A percentile compares a stretch with the other conserved stretches of the same genome.
phyloP scores from a whole-genome alignment of 306 rosid species.

The Gynostemma pentaphyllum region DNA sequence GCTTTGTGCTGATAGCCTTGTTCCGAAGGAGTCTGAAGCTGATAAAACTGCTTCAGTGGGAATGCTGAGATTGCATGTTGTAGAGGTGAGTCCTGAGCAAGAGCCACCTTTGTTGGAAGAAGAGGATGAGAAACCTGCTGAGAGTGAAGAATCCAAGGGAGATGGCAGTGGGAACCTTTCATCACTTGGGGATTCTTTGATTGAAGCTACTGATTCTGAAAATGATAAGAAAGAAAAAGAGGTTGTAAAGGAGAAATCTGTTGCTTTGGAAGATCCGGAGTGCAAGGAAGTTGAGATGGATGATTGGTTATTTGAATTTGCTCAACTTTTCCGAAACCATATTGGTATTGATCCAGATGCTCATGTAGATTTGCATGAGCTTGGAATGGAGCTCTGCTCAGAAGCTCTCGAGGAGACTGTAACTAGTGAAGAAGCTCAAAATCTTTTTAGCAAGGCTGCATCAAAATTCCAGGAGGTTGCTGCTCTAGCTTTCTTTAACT shows the following conservation, averaged over 20 bases:
- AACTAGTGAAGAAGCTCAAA: slow-evolving; percentile 92
- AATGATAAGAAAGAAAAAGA: slow-evolving; percentile 48
- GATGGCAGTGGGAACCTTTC: slow-evolving; percentile 66
- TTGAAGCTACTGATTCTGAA: slow-evolving; percentile 43
- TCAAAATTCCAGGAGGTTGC: slow-evolving; percentile 98
- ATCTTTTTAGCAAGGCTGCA: slow-evolving; percentile 84
- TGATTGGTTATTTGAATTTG: slow-evolving; percentile 96
- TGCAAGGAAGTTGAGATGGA: slow-evolving; percentile 96
- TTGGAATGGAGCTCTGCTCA: slow-evolving; percentile 97
- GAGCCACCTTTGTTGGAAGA: slow-evolving; percentile 88
- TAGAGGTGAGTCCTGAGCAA: slow-evolving; percentile 88
- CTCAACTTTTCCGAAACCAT: slow-evolving; percentile 91
- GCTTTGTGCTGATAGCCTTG: slow-evolving; percentile 51
- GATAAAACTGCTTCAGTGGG: slow-evolving; percentile 47
- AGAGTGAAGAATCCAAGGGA: slow-evolving; percentile 42
- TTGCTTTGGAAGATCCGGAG: slow-evolving; percentile 48
- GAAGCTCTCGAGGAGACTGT: slow-evolving; percentile 98
- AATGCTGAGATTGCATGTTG: slow-evolving; percentile 71
- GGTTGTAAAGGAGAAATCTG: slow-evolving; percentile 47
- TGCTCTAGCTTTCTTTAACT: slow-evolving; percentile 88
- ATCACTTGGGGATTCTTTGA: slow-evolving; percentile 50
- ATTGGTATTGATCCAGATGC: slow-evolving; percentile 97
- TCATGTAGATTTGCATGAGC: slow-evolving; percentile 89
- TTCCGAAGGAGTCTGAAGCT: slow-evolving; percentile 36
- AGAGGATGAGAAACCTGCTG: slow-evolving; percentile 72